phyloP scores from a whole-genome alignment of 192 early-diverging fungal genomes.

The Entomortierella beljakovae region DNA sequence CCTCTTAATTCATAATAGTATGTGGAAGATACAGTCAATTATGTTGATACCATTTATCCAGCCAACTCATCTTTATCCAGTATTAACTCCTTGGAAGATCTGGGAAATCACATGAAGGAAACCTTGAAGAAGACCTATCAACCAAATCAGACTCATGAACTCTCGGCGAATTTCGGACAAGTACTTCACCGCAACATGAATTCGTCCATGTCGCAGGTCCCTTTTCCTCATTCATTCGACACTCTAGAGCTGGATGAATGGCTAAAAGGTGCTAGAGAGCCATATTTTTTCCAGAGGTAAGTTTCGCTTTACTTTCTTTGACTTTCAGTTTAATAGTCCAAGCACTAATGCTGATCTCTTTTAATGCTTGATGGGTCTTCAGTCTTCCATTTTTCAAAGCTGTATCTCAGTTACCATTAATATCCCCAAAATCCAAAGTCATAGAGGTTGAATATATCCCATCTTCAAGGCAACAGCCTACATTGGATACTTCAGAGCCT shows the following conservation, averaged over 20 bases:
- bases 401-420: conserved; percentile 20
- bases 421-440: conserved; percentile 15
- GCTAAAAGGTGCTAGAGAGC: conserved; percentile 17
- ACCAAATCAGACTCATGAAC: conserved; percentile 9
- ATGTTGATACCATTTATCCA: conserved; percentile 8
- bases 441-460: conserved; percentile 43
- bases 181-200: conserved; percentile 25
- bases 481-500: background rate
- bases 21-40: background rate
- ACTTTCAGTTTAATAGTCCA: too few relatives aligned
- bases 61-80: conserved; percentile 9
- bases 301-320: background rate
- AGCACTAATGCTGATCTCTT: background rate
- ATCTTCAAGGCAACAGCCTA: background rate
- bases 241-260: conserved; percentile 19
- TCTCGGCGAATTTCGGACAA: conserved; percentile 33
- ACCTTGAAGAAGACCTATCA: background rate
- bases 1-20: background rate
- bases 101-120: conserved; percentile 4
- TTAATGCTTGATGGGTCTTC: background rate
- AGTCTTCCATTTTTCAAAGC: conserved; percentile 45
- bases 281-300: conserved; percentile 34
- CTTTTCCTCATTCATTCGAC: conserved; percentile 20
- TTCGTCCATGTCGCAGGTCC: conserved; percentile 7
- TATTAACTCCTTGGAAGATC: conserved; percentile 12